These are phyloP conservation scores for Parachaetomium inaequale DNA, from an alignment of 495 filamentous ascomycete species.

Conservation along the genomic window DNA sequence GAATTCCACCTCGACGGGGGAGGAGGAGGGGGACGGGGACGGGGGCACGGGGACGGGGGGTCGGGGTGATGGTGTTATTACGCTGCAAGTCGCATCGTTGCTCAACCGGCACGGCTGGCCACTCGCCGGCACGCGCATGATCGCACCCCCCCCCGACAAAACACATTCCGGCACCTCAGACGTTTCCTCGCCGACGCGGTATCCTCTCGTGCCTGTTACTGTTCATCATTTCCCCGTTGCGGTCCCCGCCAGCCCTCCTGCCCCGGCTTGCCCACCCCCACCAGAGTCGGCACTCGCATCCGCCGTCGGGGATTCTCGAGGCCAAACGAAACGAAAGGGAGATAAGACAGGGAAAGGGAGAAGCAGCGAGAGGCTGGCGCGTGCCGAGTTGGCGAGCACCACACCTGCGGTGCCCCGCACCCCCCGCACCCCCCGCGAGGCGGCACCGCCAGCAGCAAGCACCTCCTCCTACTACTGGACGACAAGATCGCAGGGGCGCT, in stretches of 20 bases:
- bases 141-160: background rate
- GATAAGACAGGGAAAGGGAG: background rate
- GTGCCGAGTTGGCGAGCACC: background rate
- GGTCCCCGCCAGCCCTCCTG: background rate
- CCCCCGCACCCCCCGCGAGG: conserved; percentile 7
- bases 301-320: background rate
- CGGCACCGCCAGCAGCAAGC: conserved; percentile 7
- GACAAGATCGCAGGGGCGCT: background rate
- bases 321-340: background rate
- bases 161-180: background rate
- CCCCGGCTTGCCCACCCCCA: background rate
- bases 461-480: background rate
- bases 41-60: background rate
- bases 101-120: background rate
- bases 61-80: background rate
- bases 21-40: background rate
- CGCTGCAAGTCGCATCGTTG: conserved; percentile 1
- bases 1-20: background rate
- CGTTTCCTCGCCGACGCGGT: background rate
- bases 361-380: background rate
- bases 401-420: conserved; percentile 8
- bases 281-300: background rate
- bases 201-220: background rate
- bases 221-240: conserved; percentile 1
- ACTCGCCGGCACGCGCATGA: background rate